Base-by-base conservation (phyloP, 2,329 filamentous ascomycete genomes). In the Epicoccum sorghinum region DNA sequence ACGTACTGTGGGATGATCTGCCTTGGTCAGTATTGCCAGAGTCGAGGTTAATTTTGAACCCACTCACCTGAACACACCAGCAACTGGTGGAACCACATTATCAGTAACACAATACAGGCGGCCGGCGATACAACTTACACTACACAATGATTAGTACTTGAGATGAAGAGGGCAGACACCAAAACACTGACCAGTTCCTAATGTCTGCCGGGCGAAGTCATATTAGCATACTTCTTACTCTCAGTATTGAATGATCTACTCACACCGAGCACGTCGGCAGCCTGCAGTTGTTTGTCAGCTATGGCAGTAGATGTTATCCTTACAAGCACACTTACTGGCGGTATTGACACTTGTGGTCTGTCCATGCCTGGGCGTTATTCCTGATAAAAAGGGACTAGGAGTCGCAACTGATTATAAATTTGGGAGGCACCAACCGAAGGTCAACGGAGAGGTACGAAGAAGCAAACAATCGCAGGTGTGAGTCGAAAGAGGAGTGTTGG, bases 11-110 rank as follows among this genome's bases (percentile, higher is more conserved):
- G 70, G 36, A 73, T 66, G 32, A 73, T 70, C 65, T 72, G 37
- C 29, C 13, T 8, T 18, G 13, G 52, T 71, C 39, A 71, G 61
- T 9, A 22, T 54, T 30, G 14, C 2, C 30, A 8, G 3, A 25
- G 10, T 24, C 30, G 10, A 29, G 8, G 8, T 23, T 7, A 13
- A 22, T 12, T 4, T 9, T 24, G 8, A 10, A 18, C 12, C 9
- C 14, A 8, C 51, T 57, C 66, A 76, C 74, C 66, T 77, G 75
- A 59, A 77, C 60, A 64, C 75, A 77, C 75, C 75, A 77, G 50
- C 73, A 77, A 23, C 75, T 77, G 59, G 23, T 6, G 47, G 37
- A 43, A 18, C 25, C 12, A 24, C 8, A 14, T 13, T 22, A 54
- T 69, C 65, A 71, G 66, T 51, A 47, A n/a, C 36, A 4, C 10